Evolutionary conservation across 495 filamentous ascomycete species (phyloP).

Genomic region (Lindgomyces ingoldianus): DNA sequence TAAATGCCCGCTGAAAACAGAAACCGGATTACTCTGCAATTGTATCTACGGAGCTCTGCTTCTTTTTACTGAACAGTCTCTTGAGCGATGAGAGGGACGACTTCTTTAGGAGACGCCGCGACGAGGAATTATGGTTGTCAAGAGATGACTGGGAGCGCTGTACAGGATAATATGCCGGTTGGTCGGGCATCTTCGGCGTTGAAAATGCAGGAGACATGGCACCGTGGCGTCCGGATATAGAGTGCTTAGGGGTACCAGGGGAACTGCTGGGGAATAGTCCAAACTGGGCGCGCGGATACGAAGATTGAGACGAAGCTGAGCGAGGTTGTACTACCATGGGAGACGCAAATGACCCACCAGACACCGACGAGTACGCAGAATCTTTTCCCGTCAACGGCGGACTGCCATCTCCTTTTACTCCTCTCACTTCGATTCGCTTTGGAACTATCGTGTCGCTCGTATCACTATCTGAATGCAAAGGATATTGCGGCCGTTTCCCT

Average conservation of each 20-base stretch:
- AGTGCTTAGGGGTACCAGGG: slow-evolving; percentile 30
- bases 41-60: slow-evolving; percentile 25
- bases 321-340: slow-evolving; percentile 22
- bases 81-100: slow-evolving; percentile 28
- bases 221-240: slow-evolving; percentile 24
- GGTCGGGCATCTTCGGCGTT: slow-evolving; percentile 12
- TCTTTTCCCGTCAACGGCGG: slow-evolving; percentile 36
- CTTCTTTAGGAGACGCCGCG: slow-evolving; percentile 30
- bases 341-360: slow-evolving; percentile 33
- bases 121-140: slow-evolving; percentile 14
- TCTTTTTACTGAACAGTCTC: slow-evolving; percentile 33
- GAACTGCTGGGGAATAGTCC: slow-evolving; percentile 35
- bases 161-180: neutral
- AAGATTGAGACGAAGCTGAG: slow-evolving; percentile 24
- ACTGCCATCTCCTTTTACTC: slow-evolving; percentile 21
- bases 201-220: slow-evolving; percentile 23
- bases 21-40: slow-evolving; percentile 23
- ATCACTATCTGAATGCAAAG: slow-evolving; percentile 1
- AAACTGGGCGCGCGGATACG: slow-evolving; percentile 30
- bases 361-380: slow-evolving; percentile 37
- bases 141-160: slow-evolving; percentile 28
- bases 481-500: neutral
- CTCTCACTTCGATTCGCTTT: slow-evolving; percentile 1
- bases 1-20: slow-evolving; percentile 21
- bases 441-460: slow-evolving; percentile 1